Base-by-base conservation (phyloP, 805 yeast species). In the Maudiozyma turicensis region DNA sequence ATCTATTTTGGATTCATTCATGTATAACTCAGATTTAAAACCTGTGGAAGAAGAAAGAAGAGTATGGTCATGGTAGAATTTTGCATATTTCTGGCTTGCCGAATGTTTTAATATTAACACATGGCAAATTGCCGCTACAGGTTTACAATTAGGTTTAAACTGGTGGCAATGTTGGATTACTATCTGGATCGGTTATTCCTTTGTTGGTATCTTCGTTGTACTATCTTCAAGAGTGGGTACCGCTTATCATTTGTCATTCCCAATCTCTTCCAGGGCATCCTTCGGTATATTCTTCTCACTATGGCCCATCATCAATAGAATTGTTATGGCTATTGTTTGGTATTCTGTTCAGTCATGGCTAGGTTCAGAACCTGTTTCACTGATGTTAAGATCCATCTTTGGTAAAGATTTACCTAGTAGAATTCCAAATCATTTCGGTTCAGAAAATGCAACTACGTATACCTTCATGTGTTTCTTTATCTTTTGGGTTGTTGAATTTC, bases 141-240 rank as follows among this genome's bases (percentile, higher is more conserved):
- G 95, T 58, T 82, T 84, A 50, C 72, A 74, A 48, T 78, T 81
- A 26, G 93, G 93, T 9, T 69, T 88, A 67, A 77, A 82, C 14
- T 87, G 95, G 95, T 88, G 95, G 95, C 89, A 82, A 61, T 81
- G 85, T 10, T 88, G 95, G 95, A 68, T 88, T 38, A 78, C 93
- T 1, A 93, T 88, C 29, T 86, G 95, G 93, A 53, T 88, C 14
- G 96, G 96, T 6, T 88, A 88, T 65, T 60, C 73, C 15, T 66
- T 85, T 44, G 80, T 86, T 52, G 93, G 85, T 52, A 56, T 75
- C 1, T 86, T 87, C 56, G 83, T 89, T 34, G 75, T 78, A 5
- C 61, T 80, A n/a, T 74, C 85, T 15, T 85, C 95, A 26, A 73
- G 95, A 57, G 77, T 86, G 47, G 96, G 96, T 56, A 75, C 88